Evolutionary conservation across 2,329 filamentous ascomycete genomes (phyloP).

Genomic region (Penicillium sp.): DNA sequence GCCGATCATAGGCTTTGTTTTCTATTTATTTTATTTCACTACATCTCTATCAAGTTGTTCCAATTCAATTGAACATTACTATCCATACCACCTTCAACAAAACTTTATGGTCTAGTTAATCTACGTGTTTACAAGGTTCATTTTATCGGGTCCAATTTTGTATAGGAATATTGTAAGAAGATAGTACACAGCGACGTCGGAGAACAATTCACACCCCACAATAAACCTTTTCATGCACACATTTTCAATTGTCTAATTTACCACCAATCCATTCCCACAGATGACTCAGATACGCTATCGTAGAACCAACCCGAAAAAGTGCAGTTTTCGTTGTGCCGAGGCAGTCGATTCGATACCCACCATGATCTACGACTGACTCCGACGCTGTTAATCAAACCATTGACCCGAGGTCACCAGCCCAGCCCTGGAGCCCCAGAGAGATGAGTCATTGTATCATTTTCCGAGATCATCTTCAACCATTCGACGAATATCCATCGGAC

Average conservation of each 20-base stretch:
- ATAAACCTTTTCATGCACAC: background rate
- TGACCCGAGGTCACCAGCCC: background rate
- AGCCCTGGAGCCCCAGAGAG: background rate
- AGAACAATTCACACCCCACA: background rate
- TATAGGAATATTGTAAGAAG: background rate
- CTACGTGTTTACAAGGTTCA: background rate
- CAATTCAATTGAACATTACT: slow-evolving; percentile 1
- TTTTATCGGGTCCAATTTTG: too few species aligned
- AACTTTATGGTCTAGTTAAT: background rate
- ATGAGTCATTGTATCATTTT: background rate
- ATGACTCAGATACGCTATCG: background rate
- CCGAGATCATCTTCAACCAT: background rate
- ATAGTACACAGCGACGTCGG: background rate
- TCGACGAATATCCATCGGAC: too few species aligned
- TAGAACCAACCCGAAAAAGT: background rate
- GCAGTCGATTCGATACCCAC: background rate
- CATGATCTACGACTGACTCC: slow-evolving; percentile 1
- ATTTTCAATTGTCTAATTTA: background rate
- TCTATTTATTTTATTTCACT: background rate
- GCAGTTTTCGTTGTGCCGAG: slow-evolving; percentile 1
- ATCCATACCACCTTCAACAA: background rate
- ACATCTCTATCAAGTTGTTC: background rate
- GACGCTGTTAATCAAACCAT: background rate
- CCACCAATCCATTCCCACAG: background rate
- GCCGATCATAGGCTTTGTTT: background rate